These are phyloP conservation scores for Heimioporus sp. DNA, from an alignment of 768 basidiomycete genomes.

Conservation along the genomic window DNA sequence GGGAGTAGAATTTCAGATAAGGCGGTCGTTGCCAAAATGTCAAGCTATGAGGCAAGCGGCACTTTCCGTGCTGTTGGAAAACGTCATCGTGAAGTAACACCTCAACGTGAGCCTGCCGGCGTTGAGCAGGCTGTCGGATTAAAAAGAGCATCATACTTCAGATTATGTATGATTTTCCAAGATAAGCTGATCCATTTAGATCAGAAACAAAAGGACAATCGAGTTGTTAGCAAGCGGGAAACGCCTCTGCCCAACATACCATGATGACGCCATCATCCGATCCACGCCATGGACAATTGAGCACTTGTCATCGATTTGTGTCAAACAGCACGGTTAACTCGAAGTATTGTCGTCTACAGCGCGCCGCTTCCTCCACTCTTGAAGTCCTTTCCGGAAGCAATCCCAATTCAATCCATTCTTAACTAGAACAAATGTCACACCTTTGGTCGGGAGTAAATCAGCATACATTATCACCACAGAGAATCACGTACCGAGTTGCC, in stretches of 20 bases:
- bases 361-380: conserved; percentile 60
- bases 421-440: conserved; percentile 83
- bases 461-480: background rate
- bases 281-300: background rate
- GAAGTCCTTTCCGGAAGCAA: conserved; percentile 70
- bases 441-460: conserved; percentile 33
- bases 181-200: conserved; percentile 6
- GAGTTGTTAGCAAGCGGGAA: background rate
- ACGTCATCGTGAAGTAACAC: background rate
- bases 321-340: conserved; percentile 3
- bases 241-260: conserved; percentile 6
- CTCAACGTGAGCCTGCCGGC: background rate
- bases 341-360: conserved; percentile 14
- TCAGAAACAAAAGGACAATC: background rate
- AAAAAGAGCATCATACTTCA: background rate
- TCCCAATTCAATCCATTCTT: conserved; percentile 54
- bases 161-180: conserved; percentile 3
- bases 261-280: background rate
- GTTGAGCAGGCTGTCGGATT: background rate
- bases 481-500: conserved; percentile 44
- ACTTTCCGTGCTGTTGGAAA: conserved; percentile 8
- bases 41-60: conserved; percentile 1
- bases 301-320: background rate
- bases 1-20: background rate
- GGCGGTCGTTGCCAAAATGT: background rate